phyloP scores from a whole-genome alignment of 2,329 filamentous ascomycete species.

The Penicillium sp. region DNA sequence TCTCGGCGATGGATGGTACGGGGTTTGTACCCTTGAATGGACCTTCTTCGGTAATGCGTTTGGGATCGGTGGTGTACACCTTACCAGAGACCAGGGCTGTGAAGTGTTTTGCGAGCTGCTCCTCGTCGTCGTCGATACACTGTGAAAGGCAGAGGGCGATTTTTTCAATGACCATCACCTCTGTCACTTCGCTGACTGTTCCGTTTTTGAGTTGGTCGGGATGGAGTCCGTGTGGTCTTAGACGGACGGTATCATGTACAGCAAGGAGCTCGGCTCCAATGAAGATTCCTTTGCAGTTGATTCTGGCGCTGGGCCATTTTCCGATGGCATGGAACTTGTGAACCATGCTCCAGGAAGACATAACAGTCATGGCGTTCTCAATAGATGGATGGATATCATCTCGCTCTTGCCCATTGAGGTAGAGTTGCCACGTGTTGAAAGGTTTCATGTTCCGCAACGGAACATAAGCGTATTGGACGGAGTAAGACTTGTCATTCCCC shows the following conservation, averaged over 20 bases:
- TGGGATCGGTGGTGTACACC: conserved; percentile 42
- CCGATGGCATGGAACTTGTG: conserved; percentile 56
- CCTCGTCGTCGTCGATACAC: conserved; percentile 51
- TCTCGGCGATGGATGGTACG: not conserved
- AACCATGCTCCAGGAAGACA: conserved; percentile 55
- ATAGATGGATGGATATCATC: conserved; percentile 55
- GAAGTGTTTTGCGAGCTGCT: conserved; percentile 48
- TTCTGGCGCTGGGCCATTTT: conserved; percentile 53
- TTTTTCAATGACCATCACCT: conserved; percentile 55
- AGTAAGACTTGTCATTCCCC: conserved; percentile 51
- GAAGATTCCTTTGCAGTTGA: conserved; percentile 57
- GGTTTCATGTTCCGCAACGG: conserved; percentile 56
- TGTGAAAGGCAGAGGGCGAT: conserved; percentile 54
- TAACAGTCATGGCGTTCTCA: conserved; percentile 53
- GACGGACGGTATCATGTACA: conserved; percentile 55
- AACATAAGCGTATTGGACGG: conserved; percentile 57
- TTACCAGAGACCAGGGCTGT: conserved; percentile 52
- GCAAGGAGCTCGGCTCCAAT: conserved; percentile 58
- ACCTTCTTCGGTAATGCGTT: conserved; percentile 25
- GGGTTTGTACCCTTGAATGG: conserved; percentile 3
- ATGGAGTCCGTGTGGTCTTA: conserved; percentile 40
- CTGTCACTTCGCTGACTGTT: conserved; percentile 39
- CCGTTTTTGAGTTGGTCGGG: conserved; percentile 15
- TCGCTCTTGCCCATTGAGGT: conserved; percentile 44
- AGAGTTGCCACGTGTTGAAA: conserved; percentile 54